Percentiles rank a stretch among this genome's conserved stretches.
Evolutionary conservation across 2,329 filamentous ascomycete genomes (phyloP).

Genomic region (Pseudogymnoascus sp.): DNA sequence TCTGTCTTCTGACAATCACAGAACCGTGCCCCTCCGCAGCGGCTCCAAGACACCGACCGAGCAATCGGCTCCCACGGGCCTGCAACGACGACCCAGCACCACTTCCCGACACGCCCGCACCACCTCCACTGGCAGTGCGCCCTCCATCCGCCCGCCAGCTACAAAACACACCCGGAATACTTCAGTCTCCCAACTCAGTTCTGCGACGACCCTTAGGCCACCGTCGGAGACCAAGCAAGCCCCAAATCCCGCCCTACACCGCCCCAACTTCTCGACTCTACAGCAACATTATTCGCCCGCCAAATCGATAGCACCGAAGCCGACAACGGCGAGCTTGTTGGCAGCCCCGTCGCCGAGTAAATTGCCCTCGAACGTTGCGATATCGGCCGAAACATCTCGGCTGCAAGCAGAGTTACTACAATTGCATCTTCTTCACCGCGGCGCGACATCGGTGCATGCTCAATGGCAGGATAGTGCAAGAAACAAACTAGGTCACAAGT

Average conservation of each 20-base stretch:
- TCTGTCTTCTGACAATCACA: background rate
- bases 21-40: background rate
- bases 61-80: background rate
- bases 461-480: conserved; percentile 52
- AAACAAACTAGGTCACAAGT: conserved; percentile 38
- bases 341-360: conserved; percentile 54
- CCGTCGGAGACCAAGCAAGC: conserved; percentile 9
- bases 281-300: conserved; percentile 62
- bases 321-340: conserved; percentile 48
- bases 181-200: conserved; percentile 18
- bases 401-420: conserved; percentile 59
- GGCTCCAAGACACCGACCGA: background rate
- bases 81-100: background rate
- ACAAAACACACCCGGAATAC: conserved; percentile 22
- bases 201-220: conserved; percentile 17
- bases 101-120: background rate
- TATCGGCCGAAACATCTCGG: conserved; percentile 48
- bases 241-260: conserved; percentile 16
- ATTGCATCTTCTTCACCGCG: conserved; percentile 54
- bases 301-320: conserved; percentile 52
- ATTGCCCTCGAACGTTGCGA: conserved; percentile 50
- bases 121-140: conserved; percentile 5
- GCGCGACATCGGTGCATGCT: conserved; percentile 35
- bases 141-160: conserved; percentile 21
- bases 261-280: conserved; percentile 45